Base-by-base conservation (phyloP, 2,329 filamentous ascomycete genomes). In the Graphilbum ipis-grandicollis region DNA sequence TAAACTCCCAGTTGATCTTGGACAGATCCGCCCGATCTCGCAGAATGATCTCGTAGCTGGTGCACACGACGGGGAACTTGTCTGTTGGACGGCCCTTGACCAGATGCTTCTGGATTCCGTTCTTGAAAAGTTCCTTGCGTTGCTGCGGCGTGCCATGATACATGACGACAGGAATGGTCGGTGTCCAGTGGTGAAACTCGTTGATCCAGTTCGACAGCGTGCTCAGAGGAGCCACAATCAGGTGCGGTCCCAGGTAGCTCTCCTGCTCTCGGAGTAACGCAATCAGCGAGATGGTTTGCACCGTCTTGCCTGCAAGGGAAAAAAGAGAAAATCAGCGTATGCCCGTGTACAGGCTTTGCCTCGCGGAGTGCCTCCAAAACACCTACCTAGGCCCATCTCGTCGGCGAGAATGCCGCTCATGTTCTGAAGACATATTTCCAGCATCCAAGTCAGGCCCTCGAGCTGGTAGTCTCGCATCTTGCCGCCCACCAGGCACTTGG, bases 141-240 rank as follows among this genome's bases (percentile, higher is more conserved):
- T 90, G 73, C 17, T 73, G 63, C 19, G 85, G 84, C 9, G 70
- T 77, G 9, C 90, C 90, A 48, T 98, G 90, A 47, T 96, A 96
- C 46, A 96, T 70, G 35, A 93, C 64, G 0, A 90, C 85, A 0
- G 88, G 85, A 29, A 96, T 88, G 2, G 68, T 70, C 0, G 90
- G 90, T 0, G 84, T 83, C 85, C 86, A 98, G 47, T 79, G 79
- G 25, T 75, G 66, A 47, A 96, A 94, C 50, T 98, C 90, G 31
- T 90, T 81, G 31, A 93, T 77, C 90, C 90, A 98, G 52, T 96
- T 98, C 29, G 79, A 85, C 0, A 94, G 68, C 0, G 90, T 96
- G 50, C 85, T 94, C 4, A 96, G 57, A 0, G 90, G 90, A 0
- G 86, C 85, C 7, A 90, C 78, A 37, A 98, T 84, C 18, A 98